Evolutionary conservation across 768 basidiomycete genomes (phyloP), one percentile per base, ranked within the genome.

Genomic region (Lactifluus hygrophoroides): DNA sequence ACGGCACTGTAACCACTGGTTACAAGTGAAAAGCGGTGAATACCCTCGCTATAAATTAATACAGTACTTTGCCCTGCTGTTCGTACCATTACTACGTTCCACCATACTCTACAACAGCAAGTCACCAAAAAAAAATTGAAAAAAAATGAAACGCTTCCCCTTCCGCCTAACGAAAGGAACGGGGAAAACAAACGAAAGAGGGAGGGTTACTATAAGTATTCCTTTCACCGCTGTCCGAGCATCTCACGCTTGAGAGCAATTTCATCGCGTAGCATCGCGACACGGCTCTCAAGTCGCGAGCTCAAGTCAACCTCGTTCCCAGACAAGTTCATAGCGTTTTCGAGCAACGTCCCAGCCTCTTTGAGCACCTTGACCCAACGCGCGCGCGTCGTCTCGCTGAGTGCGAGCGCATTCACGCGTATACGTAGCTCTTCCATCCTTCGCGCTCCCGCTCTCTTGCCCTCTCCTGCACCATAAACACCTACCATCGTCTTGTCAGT

Each of bases 201-300:
- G n/a, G n/a, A n/a, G n/a, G n/a, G n/a, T n/a, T n/a, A n/a, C n/a
- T n/a, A n/a, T n/a, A n/a, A n/a, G n/a, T n/a, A n/a, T 32, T 9
- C 3, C 16, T 3, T 34, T 45, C 54, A 54, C 34, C 34, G 58
- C 25, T 46, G 30, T 21, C 54, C 75, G 11, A 74, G 55, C 72
- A 78, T 76, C 66, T 76, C 78, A 67, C 74, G 76, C 77, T 88
- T 89, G 63, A 72, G 66, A 66, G 66, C 73, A 64, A 90, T 83
- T 79, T 90, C 86, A 66, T 87, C 84, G 61, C 75, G 75, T 54
- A 88, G 68, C 83, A 90, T 82, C 55, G 77, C 73, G 49, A 88
- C 77, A 68, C 88, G 71, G 68, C 80, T 85, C 57, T 89, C 88
- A 57, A 90, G 67, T 67, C 87, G 73, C 56, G 83, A 82, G 43